phyloP scores from a whole-genome alignment of 2,329 filamentous ascomycete genomes.

The Aspergillus calidoustus region DNA sequence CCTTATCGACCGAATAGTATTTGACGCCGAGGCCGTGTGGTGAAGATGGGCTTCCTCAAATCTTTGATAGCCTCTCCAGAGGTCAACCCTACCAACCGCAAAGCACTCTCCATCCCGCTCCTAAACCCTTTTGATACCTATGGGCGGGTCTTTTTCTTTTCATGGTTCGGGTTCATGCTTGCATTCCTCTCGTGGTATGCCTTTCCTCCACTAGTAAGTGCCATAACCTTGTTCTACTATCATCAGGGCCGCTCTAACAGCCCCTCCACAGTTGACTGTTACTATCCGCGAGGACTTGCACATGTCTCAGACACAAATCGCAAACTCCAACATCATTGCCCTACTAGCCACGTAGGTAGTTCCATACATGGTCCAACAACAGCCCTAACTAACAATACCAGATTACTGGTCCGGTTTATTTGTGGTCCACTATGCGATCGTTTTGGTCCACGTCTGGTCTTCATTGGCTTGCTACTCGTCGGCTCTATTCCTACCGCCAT shows the following conservation, averaged over 20 bases:
- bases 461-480: conserved; percentile 74
- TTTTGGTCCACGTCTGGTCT: conserved; percentile 80
- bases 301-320: conserved; percentile 71
- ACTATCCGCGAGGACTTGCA: conserved; percentile 80
- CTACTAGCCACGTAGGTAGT: conserved; percentile 66
- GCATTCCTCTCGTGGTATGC: conserved; percentile 91
- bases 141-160: conserved; percentile 88
- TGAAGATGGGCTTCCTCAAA: conserved; percentile 32
- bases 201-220: conserved; percentile 77
- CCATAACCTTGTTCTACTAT: not conserved
- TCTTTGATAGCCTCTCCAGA: conserved; percentile 60
- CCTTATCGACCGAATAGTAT: not conserved
- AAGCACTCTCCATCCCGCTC: conserved; percentile 78
- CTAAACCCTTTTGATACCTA: conserved; percentile 80
- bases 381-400: conserved; percentile 32
- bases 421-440: conserved; percentile 84
- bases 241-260: conserved; percentile 24
- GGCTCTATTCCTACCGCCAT: conserved; percentile 82
- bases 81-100: conserved; percentile 82
- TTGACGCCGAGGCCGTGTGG: not conserved
- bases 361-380: not conserved
- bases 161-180: conserved; percentile 83
- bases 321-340: conserved; percentile 90
- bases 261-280: conserved; percentile 60
- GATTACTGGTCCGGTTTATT: conserved; percentile 74